Evolutionary conservation across 768 basidiomycete species (phyloP).

Genomic region (Mycena amicta): DNA sequence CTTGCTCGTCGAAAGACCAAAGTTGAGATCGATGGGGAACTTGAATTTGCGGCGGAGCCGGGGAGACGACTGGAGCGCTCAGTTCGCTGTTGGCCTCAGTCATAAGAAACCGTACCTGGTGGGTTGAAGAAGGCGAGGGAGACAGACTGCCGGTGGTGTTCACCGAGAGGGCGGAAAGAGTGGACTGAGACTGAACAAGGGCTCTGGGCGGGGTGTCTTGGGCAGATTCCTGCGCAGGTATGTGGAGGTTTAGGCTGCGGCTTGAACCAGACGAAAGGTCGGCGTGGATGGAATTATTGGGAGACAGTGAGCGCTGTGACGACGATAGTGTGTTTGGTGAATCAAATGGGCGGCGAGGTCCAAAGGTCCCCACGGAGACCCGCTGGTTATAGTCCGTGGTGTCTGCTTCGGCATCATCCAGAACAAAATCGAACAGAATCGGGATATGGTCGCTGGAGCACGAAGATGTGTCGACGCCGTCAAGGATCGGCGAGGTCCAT

Average conservation of each 20-base stretch:
- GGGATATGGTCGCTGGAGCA: slow-evolving; percentile 45
- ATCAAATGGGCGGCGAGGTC: slow-evolving; percentile 7
- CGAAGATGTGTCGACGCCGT: slow-evolving; percentile 37
- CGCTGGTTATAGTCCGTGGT: background rate
- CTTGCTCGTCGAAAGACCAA: slow-evolving; percentile 7
- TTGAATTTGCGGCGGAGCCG: slow-evolving; percentile 15
- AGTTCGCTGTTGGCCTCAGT: too few relatives aligned
- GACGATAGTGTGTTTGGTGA: background rate
- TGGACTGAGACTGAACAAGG: background rate
- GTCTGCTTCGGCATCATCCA: slow-evolving; percentile 1
- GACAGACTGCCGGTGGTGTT: background rate
- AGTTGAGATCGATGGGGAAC: slow-evolving; percentile 16
- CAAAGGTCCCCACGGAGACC: slow-evolving; percentile 6
- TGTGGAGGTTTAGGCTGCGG: background rate
- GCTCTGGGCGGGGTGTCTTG: background rate
- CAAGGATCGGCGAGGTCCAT: slow-evolving; percentile 51
- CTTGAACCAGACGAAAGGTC: background rate
- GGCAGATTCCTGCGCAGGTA: background rate
- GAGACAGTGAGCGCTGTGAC: background rate
- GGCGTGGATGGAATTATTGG: background rate
- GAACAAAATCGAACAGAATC: slow-evolving; percentile 42
- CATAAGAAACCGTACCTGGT: background rate
- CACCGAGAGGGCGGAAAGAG: background rate
- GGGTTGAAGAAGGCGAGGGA: background rate
- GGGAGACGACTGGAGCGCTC: slow-evolving; percentile 7